These are phyloP conservation scores for Saccharomyces uvarum DNA, from an alignment of 1,139 yeast species.

Conservation along the genomic window DNA sequence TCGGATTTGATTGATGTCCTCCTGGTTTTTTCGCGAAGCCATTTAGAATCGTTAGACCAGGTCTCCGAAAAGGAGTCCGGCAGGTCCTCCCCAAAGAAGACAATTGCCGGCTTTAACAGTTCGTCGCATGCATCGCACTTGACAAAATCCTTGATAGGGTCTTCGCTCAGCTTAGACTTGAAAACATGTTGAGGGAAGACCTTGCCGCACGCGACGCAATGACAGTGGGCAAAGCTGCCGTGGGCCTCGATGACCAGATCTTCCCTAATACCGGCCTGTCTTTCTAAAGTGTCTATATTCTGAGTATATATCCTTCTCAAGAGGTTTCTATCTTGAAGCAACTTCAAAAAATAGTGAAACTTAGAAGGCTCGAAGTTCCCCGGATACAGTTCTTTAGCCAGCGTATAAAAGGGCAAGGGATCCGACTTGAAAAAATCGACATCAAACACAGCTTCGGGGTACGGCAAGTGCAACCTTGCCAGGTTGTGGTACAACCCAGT, in stretches of 20 bases:
- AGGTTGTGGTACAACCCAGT: slow-evolving; percentile 86
- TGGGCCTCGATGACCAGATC: slow-evolving; percentile 80
- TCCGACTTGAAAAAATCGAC: slow-evolving; percentile 65
- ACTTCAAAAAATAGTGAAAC: slow-evolving; percentile 63
- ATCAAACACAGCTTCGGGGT: slow-evolving; percentile 93
- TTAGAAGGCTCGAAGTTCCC: slow-evolving; percentile 78
- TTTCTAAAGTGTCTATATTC: slow-evolving; percentile 84
- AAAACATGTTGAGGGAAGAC: slow-evolving; percentile 49
- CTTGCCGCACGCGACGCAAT: slow-evolving; percentile 65
- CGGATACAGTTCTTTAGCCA: slow-evolving; percentile 81
- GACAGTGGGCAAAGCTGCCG: slow-evolving; percentile 82
- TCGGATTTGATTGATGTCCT: slow-evolving; percentile 21
- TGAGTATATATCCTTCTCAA: slow-evolving; percentile 77
- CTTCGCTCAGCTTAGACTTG: slow-evolving; percentile 36
- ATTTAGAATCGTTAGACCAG: slow-evolving; percentile 55
- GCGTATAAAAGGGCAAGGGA: slow-evolving; percentile 77
- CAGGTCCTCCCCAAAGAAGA: slow-evolving; percentile 82
- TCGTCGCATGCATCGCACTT: slow-evolving; percentile 53
- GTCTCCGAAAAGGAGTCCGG: slow-evolving; percentile 60
- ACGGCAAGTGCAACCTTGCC: slow-evolving; percentile 67
- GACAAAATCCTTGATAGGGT: slow-evolving; percentile 38
- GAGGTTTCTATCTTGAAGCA: slow-evolving; percentile 55
- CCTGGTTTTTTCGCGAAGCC: slow-evolving; percentile 7
- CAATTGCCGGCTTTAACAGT: slow-evolving; percentile 84
- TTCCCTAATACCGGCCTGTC: slow-evolving; percentile 67